Base-by-base conservation (phyloP, 2,329 filamentous ascomycete species). In the Epichloe coenophiala region DNA sequence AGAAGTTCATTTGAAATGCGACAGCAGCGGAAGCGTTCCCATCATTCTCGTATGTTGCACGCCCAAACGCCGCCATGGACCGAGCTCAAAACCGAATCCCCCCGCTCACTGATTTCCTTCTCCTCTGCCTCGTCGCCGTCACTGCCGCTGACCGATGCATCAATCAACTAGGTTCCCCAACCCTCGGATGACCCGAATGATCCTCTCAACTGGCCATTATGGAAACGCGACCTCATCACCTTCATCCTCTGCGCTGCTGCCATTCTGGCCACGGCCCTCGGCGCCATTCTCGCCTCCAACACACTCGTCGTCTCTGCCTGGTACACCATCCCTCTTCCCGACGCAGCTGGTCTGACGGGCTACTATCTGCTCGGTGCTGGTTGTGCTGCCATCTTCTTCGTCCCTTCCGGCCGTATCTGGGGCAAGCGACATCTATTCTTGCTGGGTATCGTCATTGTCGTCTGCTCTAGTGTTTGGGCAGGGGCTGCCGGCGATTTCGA, bases 181-280 rank as follows among this genome's bases (percentile, higher is more conserved):
- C 91, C 91, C 2, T 90, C 84, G 55, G 85, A 95, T 65, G 88
- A 95, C 64, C 88, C 87, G 4, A 91, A 94, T 64, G 90, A 96
- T 66, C 90, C 88, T 33, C 73, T 95, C 56, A 76, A 74, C 63
- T 96, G 89, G 90, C 85, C 89, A 21, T 66, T 95, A 54, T 91
- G 86, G 86, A 80, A 79, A 58, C 86, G 89, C 63, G 90, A 96
- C 64, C 59, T 86, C 49, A 89, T 93, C 62, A 84, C 89, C 54
- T 72, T 81, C 52, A 77, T 87, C 55, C 80, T 97, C 27, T 95
- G 85, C 55, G 69, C 93, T 53, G 78, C 85, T 23, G 84, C 86
- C 55, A 83, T 95, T 61, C 84, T 96, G 57, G 90, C 87, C 48
- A 86, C 88, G 12, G 84, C 86, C 0, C 80, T 95, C 9, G 88